phyloP scores from a whole-genome alignment of 129 eudicot genomes.

The Erigeron canadensis region DNA sequence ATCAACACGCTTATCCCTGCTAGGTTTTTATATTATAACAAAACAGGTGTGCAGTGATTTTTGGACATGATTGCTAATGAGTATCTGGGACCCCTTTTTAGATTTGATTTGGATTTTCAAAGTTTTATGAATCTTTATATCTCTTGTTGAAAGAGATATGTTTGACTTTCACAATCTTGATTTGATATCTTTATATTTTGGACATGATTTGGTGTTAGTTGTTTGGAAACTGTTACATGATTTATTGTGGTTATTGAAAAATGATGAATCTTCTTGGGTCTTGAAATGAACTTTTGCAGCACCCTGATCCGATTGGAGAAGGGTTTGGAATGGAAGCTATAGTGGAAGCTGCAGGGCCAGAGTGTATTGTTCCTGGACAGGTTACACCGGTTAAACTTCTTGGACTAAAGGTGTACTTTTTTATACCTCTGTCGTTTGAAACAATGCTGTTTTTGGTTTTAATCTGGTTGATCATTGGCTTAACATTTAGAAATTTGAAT shows the following conservation, averaged over 20 bases:
- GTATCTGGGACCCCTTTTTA: too few species aligned
- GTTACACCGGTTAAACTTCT: conserved; percentile 63
- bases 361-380: conserved; percentile 94
- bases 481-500: not conserved
- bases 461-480: not conserved
- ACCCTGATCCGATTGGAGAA: conserved; percentile 78
- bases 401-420: conserved; percentile 64
- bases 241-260: conserved; percentile 17
- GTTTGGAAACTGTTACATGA: not conserved
- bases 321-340: conserved; percentile 85
- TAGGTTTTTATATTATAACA: too few species aligned
- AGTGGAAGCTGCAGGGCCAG: conserved; percentile 98
- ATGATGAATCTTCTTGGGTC: conserved; percentile 6
- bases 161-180: too few species aligned
- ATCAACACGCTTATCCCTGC: too few species aligned
- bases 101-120: too few species aligned
- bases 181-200: too few species aligned
- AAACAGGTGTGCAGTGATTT: not conserved
- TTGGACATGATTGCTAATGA: conserved; percentile 2
- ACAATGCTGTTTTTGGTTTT: not conserved
- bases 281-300: conserved; percentile 51
- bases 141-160: too few species aligned
- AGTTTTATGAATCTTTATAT: too few species aligned
- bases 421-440: not conserved
- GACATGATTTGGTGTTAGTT: not conserved